Conservation (phyloP, 768 basidiomycete species). For the Mycena galopus region DNA sequence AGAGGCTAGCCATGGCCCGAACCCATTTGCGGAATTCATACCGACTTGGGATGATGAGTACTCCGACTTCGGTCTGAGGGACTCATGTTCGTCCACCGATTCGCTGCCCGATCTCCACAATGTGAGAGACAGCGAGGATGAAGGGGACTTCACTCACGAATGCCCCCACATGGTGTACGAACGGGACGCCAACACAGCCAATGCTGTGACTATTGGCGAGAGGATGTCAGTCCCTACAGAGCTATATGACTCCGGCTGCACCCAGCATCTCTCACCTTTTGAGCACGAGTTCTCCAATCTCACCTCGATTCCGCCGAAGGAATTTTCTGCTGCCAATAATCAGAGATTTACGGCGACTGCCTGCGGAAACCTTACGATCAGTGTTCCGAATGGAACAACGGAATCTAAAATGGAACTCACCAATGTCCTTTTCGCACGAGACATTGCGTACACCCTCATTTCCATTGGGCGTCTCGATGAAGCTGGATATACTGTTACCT, state of each 20-base stretch:
- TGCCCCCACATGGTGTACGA: not conserved
- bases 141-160: not conserved
- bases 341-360: not conserved
- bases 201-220: not conserved
- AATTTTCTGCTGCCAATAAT: not conserved
- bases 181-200: not conserved
- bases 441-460: not conserved
- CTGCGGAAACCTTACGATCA: not conserved
- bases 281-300: not conserved
- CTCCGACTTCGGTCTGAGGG: too few relatives aligned
- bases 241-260: not conserved
- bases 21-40: too few relatives aligned
- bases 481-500: not conserved
- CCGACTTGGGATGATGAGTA: too few relatives aligned
- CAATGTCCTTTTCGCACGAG: not conserved
- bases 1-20: too few relatives aligned
- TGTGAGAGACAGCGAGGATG: not conserved
- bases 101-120: too few relatives aligned
- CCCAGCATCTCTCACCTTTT: not conserved
- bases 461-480: not conserved
- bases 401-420: not conserved
- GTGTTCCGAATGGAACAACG: not conserved
- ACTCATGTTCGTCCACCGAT: too few relatives aligned
- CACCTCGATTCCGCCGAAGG: not conserved
- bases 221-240: not conserved